Conservation (phyloP, 352 stramenopile species). For the Pythium plurisporium region DNA sequence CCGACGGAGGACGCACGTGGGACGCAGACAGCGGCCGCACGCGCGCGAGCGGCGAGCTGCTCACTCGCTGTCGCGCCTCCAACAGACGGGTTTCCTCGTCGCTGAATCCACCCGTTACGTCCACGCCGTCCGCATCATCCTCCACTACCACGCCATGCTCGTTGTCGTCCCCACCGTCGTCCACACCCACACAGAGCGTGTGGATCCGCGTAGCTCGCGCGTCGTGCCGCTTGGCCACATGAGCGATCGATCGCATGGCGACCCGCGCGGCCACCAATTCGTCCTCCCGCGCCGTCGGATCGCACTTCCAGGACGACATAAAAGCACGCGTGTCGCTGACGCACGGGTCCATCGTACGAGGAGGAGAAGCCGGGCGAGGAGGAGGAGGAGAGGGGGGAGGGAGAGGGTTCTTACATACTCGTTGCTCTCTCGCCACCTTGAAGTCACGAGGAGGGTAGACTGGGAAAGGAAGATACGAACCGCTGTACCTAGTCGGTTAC, state of each 20-base stretch:
- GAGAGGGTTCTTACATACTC: too few relatives aligned
- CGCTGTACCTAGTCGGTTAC: not conserved
- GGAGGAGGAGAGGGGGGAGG: too few relatives aligned
- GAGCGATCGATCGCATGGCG: not conserved
- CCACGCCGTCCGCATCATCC: too few relatives aligned
- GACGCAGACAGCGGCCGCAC: slow-evolving; percentile 1
- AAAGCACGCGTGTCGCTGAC: slow-evolving; percentile 7
- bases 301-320: slow-evolving; percentile 15
- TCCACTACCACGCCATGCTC: too few relatives aligned
- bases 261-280: slow-evolving; percentile 3
- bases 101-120: slow-evolving; percentile 2
- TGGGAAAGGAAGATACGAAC: too few relatives aligned
- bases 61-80: not conserved
- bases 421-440: too few relatives aligned
- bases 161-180: not conserved
- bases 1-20: not conserved
- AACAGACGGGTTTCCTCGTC: not conserved
- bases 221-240: slow-evolving; percentile 14
- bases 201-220: not conserved
- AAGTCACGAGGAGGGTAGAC: too few relatives aligned
- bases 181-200: not conserved
- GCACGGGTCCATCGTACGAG: not conserved
- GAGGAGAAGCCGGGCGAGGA: too few relatives aligned
- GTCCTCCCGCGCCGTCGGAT: slow-evolving; percentile 14
- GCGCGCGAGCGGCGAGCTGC: not conserved